Evolutionary conservation across 1,284 basidiomycete species (phyloP).

Genomic region (Mycena citricolor): DNA sequence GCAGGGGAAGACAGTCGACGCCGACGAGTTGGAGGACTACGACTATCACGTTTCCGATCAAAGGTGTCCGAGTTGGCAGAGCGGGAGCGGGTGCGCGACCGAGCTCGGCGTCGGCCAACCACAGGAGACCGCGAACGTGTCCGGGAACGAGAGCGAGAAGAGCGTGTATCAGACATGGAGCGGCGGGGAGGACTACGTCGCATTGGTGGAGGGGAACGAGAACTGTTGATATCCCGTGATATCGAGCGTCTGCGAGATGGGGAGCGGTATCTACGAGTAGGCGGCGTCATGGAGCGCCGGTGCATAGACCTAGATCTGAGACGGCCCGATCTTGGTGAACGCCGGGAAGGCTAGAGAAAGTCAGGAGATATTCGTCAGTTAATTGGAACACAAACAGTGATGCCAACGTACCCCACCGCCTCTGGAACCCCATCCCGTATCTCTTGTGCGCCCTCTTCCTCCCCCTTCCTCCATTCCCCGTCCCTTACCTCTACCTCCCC

Average conservation of each 20-base stretch:
- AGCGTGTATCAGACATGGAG: conserved; percentile 32
- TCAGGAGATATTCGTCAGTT: conserved; percentile 3
- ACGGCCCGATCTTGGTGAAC: conserved; percentile 40
- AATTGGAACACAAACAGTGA: conserved; percentile 35
- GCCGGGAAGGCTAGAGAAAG: conserved; percentile 37
- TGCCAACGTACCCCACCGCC: conserved; percentile 56
- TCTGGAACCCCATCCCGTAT: conserved; percentile 38
- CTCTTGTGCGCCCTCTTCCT: conserved; percentile 34
- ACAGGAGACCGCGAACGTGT: conserved; percentile 32
- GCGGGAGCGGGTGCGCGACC: conserved; percentile 12
- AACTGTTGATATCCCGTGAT: conserved; percentile 37
- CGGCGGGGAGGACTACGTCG: conserved; percentile 27
- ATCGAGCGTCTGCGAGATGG: conserved; percentile 40
- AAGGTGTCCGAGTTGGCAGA: conserved; percentile 2
- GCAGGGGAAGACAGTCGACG: conserved; percentile 36
- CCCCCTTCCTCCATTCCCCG: conserved; percentile 22
- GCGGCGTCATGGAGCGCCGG: conserved; percentile 34
- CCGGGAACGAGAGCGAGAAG: conserved; percentile 40
- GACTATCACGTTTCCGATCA: conserved; percentile 39
- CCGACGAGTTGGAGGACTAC: conserved; percentile 47
- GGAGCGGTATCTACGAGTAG: conserved; percentile 33
- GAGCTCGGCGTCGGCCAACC: conserved; percentile 13
- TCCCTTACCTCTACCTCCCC: conserved; percentile 42
- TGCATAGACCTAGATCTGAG: conserved; percentile 43
- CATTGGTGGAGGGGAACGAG: conserved; percentile 38